These are phyloP conservation scores for Iberis amara DNA, from an alignment of 441 rosid species.

Conservation along the genomic window DNA sequence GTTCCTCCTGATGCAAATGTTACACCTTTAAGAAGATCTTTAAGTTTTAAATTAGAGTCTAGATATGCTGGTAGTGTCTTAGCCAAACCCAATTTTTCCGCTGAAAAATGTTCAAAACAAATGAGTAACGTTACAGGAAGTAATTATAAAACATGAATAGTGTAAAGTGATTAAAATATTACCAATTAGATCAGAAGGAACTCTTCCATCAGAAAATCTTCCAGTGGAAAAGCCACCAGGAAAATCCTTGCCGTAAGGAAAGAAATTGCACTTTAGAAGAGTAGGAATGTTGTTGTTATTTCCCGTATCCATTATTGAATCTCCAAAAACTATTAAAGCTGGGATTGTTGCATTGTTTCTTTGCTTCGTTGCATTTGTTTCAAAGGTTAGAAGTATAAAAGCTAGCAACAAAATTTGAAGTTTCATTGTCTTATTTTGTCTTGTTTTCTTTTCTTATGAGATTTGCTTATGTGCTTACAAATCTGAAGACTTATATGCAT, in stretches of 20 bases:
- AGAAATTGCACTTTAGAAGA: slow-evolving; percentile 33
- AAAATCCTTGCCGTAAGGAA: slow-evolving; percentile 47
- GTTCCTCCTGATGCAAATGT: slow-evolving; percentile 48
- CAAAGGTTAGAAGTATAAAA: neutral
- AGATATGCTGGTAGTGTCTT: slow-evolving; percentile 44
- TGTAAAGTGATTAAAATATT: neutral
- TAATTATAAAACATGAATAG: neutral
- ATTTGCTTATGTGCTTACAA: neutral
- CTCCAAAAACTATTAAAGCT: slow-evolving; percentile 48
- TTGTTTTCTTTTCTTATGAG: slow-evolving; percentile 1
- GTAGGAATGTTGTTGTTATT: slow-evolving; percentile 48
- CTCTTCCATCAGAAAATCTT: slow-evolving; percentile 60
- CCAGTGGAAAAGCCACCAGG: slow-evolving; percentile 38
- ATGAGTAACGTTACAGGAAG: neutral
- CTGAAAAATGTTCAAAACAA: slow-evolving; percentile 26
- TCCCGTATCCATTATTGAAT: slow-evolving; percentile 55
- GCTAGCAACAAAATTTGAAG: neutral
- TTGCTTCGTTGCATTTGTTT: neutral
- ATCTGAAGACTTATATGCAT: neutral
- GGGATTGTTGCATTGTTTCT: slow-evolving; percentile 25
- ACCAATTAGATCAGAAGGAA: slow-evolving; percentile 40
- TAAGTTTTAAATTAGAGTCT: slow-evolving; percentile 27
- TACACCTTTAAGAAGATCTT: slow-evolving; percentile 47
- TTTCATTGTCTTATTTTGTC: slow-evolving; percentile 12
- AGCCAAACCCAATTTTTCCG: slow-evolving; percentile 40